Conservation (phyloP, 306 rosid genomes). For the Rosa multiflora region DNA sequence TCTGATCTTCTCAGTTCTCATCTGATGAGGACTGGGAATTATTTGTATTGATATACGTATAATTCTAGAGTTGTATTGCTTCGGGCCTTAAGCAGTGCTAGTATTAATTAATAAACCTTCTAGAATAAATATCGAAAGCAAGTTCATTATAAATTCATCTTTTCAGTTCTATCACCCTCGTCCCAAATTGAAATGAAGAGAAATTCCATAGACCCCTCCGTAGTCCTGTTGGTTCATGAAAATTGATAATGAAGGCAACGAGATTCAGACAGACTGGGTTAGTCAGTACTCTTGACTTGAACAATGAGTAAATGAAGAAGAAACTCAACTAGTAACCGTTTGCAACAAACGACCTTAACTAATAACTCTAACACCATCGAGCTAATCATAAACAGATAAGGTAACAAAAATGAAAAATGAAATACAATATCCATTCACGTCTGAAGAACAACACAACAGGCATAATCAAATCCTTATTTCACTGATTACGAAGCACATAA, state of each 20-base stretch:
- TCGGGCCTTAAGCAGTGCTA: neutral
- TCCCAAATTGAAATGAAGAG: neutral
- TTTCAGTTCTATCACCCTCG: neutral
- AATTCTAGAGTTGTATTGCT: neutral
- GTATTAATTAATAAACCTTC: neutral
- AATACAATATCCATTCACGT: constrained; percentile 6
- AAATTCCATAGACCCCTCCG: neutral
- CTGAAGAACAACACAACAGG: constrained; percentile 23
- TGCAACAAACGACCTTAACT: neutral
- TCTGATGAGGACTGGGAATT: neutral
- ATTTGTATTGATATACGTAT: neutral
- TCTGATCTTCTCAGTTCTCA: neutral
- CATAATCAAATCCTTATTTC: constrained; percentile 46
- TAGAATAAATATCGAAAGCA: neutral
- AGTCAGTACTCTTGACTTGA: neutral
- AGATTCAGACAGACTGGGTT: neutral
- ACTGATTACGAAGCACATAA: constrained; percentile 23
- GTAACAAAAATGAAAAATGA: neutral
- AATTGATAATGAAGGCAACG: neutral
- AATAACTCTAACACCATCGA: neutral
- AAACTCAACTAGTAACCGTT: neutral
- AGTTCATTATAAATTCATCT: neutral
- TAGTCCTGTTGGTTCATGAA: neutral
- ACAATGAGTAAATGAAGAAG: neutral
- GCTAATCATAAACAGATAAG: neutral